A percentile compares a stretch with the other conserved stretches of the same genome.
phyloP scores from a whole-genome alignment of 371 early-diverging fungal species.

The Actinomucor elegans region DNA sequence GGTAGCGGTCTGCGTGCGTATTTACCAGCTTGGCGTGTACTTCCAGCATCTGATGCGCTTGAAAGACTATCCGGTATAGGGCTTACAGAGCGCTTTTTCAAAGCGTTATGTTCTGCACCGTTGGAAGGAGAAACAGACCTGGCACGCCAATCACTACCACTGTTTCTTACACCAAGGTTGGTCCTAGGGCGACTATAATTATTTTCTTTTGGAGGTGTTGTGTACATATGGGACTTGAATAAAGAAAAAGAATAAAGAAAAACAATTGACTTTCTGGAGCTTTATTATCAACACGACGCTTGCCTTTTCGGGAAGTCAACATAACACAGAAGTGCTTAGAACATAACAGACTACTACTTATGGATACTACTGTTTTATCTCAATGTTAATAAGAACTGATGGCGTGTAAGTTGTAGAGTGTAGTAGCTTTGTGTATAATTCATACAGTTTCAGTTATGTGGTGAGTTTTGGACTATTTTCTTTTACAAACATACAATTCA shows the following conservation, averaged over 20 bases:
- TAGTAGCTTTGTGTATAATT: too few relatives aligned
- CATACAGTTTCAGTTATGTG: too few relatives aligned
- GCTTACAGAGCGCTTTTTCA: slow-evolving; percentile 7
- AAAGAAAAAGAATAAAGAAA: neutral
- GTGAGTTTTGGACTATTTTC: too few relatives aligned
- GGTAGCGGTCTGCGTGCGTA: slow-evolving; percentile 10
- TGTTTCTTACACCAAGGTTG: neutral
- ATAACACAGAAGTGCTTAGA: too few relatives aligned
- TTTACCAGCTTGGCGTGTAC: neutral
- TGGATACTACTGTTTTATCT: too few relatives aligned
- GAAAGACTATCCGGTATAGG: slow-evolving; percentile 8
- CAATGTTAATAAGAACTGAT: too few relatives aligned
- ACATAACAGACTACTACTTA: too few relatives aligned
- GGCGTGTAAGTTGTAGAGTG: too few relatives aligned
- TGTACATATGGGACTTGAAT: neutral
- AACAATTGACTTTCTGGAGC: too few relatives aligned
- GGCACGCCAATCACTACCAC: slow-evolving; percentile 1
- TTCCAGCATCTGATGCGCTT: neutral
- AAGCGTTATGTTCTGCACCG: neutral
- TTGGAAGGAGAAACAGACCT: slow-evolving; percentile 13
- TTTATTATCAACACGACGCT: too few relatives aligned
- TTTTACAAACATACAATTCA: too few relatives aligned
- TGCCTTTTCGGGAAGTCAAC: too few relatives aligned
- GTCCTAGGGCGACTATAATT: neutral
- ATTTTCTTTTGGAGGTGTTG: neutral